A percentile compares a stretch with the other conserved stretches of the same genome.
phyloP scores from a whole-genome alignment of 768 basidiomycete genomes.

The Boletus edulis region DNA sequence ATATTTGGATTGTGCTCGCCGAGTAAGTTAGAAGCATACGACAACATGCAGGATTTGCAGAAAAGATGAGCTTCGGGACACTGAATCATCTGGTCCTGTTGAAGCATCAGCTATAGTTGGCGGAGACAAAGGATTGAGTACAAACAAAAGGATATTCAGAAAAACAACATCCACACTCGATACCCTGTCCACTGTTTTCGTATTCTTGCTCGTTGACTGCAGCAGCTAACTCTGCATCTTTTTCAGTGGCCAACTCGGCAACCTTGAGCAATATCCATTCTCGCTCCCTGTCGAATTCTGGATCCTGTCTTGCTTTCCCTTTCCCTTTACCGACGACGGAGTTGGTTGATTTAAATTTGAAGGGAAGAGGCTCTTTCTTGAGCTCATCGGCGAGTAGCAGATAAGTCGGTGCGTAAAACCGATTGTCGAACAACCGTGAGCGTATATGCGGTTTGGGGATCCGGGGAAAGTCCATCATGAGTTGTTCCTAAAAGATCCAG shows the following conservation, averaged over 20 bases:
- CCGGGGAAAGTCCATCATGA: constrained; percentile 55
- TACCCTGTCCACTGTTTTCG: constrained; percentile 52
- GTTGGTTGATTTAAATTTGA: constrained; percentile 35
- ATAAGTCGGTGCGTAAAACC: constrained; percentile 67
- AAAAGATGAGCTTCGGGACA: constrained; percentile 90
- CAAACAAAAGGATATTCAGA: constrained; percentile 66
- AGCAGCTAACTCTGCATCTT: constrained; percentile 32
- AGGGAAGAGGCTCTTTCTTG: constrained; percentile 32
- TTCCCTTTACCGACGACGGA: constrained; percentile 41
- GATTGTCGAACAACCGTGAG: constrained; percentile 33
- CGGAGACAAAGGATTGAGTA: constrained; percentile 6
- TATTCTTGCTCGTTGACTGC: constrained; percentile 40
- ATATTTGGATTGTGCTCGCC: constrained; percentile 61
- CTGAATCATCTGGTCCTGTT: constrained; percentile 80
- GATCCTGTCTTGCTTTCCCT: constrained; percentile 37
- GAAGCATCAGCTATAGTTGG: neutral
- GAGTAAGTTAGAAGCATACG: constrained; percentile 66
- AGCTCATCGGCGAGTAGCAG: constrained; percentile 44
- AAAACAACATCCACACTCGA: constrained; percentile 92
- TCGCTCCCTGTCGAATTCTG: constrained; percentile 43
- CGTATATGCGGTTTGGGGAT: constrained; percentile 58
- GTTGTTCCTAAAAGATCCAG: constrained; percentile 40
- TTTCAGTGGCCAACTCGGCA: constrained; percentile 22
- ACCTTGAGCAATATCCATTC: constrained; percentile 46
- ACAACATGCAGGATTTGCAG: constrained; percentile 67